A percentile compares a stretch with the other conserved stretches of the same genome.
phyloP scores from a whole-genome alignment of 2,329 filamentous ascomycete species.

The Rhynchosporium graminicola region DNA sequence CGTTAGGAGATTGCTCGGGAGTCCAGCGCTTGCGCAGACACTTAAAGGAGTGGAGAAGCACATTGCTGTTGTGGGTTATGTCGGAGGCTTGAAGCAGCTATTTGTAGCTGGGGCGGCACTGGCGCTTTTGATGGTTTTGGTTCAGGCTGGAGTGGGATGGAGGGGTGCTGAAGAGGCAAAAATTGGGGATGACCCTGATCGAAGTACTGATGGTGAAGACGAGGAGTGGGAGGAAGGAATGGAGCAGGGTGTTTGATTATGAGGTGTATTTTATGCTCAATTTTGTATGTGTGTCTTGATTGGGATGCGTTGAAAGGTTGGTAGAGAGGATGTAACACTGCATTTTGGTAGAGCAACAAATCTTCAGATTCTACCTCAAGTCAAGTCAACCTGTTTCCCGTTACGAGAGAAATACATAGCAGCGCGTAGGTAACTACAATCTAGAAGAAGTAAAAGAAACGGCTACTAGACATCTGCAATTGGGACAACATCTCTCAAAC shows the following conservation, averaged over 20 bases:
- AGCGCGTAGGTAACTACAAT: no score
- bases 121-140: slow-evolving; percentile 49
- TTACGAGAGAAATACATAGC: no score
- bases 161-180: slow-evolving; percentile 37
- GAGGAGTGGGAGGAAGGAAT: slow-evolving; percentile 32
- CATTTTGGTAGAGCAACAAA: neutral
- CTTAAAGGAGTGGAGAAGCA: slow-evolving; percentile 51
- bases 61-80: slow-evolving; percentile 56
- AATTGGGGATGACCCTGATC: slow-evolving; percentile 12
- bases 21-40: slow-evolving; percentile 54
- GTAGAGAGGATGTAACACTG: neutral
- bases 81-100: slow-evolving; percentile 52
- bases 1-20: slow-evolving; percentile 57
- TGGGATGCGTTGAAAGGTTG: neutral
- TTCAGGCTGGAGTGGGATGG: slow-evolving; percentile 63
- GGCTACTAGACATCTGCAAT: no score
- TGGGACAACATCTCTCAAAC: no score
- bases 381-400: no score
- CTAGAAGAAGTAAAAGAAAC: no score
- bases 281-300: neutral
- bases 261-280: neutral
- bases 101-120: slow-evolving; percentile 54
- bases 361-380: no score
- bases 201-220: slow-evolving; percentile 23
- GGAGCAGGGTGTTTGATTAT: slow-evolving; percentile 25